Conservation (phyloP, 2,329 filamentous ascomycete species). For the Chaetomiaceae sp. region DNA sequence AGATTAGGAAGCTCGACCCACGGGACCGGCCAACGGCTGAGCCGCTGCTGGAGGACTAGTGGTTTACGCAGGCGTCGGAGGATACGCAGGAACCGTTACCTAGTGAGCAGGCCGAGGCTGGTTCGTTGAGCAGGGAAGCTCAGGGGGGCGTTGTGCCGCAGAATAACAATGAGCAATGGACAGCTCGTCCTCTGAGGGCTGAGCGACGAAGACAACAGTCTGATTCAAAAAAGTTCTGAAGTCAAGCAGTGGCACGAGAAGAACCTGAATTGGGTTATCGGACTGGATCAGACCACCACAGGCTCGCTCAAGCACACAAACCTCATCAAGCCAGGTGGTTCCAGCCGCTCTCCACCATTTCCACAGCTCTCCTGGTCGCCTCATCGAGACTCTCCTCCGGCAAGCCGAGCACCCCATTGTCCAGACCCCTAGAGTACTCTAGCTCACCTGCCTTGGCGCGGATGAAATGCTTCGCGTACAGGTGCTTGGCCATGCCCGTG, state of each 20-base stretch:
- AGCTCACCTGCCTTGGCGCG: constrained; percentile 36
- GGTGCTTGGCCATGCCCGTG: constrained; percentile 27
- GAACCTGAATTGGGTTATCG: no score
- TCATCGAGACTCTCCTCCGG: constrained; percentile 54
- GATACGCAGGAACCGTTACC: constrained; percentile 17
- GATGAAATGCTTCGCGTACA: constrained; percentile 54
- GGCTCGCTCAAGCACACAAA: no score
- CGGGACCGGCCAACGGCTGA: constrained; percentile 25
- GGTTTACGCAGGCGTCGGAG: constrained; percentile 25
- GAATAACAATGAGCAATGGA: no score
- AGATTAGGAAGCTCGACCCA: constrained; percentile 26
- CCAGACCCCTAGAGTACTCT: constrained; percentile 26
- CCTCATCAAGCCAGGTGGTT: not conserved
- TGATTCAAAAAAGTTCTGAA: no score
- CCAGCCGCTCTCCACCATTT: not conserved
- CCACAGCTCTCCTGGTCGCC: constrained; percentile 35
- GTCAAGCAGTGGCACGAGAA: no score
- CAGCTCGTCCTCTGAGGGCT: no score
- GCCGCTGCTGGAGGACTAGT: constrained; percentile 23
- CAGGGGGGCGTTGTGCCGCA: no score
- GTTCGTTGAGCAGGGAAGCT: no score
- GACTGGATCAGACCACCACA: no score
- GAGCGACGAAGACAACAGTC: no score
- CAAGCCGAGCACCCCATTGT: constrained; percentile 50
- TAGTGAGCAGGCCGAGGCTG: not conserved